Base-by-base conservation (phyloP, 805 yeast genomes). In the Lachancea thermotolerans region DNA sequence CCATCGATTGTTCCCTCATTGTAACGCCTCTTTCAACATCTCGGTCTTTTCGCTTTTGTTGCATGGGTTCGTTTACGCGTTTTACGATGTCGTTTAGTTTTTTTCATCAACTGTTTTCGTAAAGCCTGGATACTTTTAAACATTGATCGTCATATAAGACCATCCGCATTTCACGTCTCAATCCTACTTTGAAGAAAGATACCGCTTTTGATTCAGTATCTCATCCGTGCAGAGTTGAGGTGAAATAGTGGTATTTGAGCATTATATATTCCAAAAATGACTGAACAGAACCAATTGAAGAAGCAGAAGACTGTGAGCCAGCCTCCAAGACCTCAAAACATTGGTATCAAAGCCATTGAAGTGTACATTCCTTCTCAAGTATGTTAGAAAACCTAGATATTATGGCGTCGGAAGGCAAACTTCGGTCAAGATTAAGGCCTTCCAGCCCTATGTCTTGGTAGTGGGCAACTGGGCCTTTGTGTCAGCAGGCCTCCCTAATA, bases 271-370 rank as follows among this genome's bases (percentile, higher is more conserved):
- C 37, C 41, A n/a, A n/a, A 10, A 29, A 57, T 59, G 62, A 57
- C 62, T 42, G 62, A 56, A 37, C 49, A 46, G 35, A 41, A 47
- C 41, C 50, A 44, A 35, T 41, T 52, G 11, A 62, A 62, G 47
- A 62, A 57, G 49, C 62, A 58, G 48, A 61, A 58, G 54, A 55
- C 59, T 32, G 45, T 48, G 25, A 50, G 49, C 41, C 56, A 51
- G 40, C 57, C 55, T 41, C 48, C 59, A 37, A 59, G 77, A 62
- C 88, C 95, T 48, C 77, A 78, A 62, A 91, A 91, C 75, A 77
- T 93, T 59, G 99, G 99, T 72, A 93, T 93, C 70, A 91, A 91
- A 67, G 99, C 95, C 67, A 78, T 93, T 56, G 97, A 93, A 70
- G 74, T 89, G 49, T 93, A 93, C 71, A 73, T 89, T 62, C 98